Evolutionary conservation across 176 grass and related monocot genomes (phyloP).

Genomic region (maize (Zea mays)): DNA sequence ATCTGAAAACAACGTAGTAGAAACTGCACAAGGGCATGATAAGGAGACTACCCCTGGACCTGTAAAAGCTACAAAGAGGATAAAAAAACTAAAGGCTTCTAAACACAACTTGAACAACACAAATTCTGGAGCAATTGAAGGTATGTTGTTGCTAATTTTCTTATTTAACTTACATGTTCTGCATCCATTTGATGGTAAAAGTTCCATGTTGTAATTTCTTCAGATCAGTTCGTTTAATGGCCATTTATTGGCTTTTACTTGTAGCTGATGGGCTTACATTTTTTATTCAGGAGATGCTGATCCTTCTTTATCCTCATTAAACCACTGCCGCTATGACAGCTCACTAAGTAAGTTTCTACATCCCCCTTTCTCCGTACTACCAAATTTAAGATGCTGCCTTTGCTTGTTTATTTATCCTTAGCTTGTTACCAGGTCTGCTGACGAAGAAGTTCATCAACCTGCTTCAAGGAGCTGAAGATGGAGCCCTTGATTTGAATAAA

Average conservation of each 20-base stretch:
- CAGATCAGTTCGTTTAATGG: neutral
- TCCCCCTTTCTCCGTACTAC: neutral
- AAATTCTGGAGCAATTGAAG: conserved; percentile 49
- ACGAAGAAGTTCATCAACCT: conserved; percentile 93
- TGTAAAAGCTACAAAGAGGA: conserved; percentile 45
- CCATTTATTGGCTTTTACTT: conserved; percentile 30
- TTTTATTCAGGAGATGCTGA: conserved; percentile 56
- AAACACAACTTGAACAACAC: conserved; percentile 27
- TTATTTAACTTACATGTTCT: conserved; percentile 14
- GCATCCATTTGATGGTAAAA: conserved; percentile 11
- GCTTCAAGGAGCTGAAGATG: conserved; percentile 78
- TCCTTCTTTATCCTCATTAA: conserved; percentile 36
- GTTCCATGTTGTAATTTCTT: neutral
- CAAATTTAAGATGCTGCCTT: neutral
- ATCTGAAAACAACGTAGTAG: conserved; percentile 41
- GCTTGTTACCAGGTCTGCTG: conserved; percentile 63
- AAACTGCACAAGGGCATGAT: conserved; percentile 39
- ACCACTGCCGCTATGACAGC: conserved; percentile 78
- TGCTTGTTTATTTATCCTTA: conserved; percentile 30
- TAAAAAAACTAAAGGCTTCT: conserved; percentile 53
- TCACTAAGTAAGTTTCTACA: conserved; percentile 60
- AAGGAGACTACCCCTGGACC: conserved; percentile 40
- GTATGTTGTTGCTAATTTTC: conserved; percentile 29
- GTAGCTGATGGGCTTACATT: conserved; percentile 17
- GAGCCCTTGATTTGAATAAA: conserved; percentile 94